Evolutionary conservation across 371 early-diverging fungal species (phyloP).

Genomic region (Syncephalastrum monosporum): DNA sequence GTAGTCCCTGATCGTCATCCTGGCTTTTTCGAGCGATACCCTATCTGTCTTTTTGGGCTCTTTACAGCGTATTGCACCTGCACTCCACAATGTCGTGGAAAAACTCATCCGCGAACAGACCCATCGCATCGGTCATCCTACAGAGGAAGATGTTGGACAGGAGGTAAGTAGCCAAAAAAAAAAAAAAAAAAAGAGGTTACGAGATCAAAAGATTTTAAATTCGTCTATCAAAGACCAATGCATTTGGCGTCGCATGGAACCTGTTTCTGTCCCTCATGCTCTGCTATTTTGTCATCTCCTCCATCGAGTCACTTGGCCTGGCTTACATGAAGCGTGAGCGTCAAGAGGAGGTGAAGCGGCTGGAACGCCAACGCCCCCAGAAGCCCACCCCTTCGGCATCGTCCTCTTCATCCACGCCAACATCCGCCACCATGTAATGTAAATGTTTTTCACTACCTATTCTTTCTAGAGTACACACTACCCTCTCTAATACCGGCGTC

Average conservation of each 20-base stretch:
- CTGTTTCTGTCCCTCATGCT: conserved; percentile 76
- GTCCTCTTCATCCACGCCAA: conserved; percentile 1
- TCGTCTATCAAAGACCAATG: conserved; percentile 29
- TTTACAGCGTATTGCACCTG: conserved; percentile 14
- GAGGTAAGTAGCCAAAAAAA: conserved; percentile 18
- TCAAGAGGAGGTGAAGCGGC: conserved; percentile 25
- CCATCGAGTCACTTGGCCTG: conserved; percentile 79
- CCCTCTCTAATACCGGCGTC: background rate
- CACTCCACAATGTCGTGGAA: conserved; percentile 29
- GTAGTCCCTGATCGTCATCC: conserved; percentile 24
- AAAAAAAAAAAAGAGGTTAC: background rate
- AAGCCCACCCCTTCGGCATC: background rate
- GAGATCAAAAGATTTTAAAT: background rate
- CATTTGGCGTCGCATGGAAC: conserved; percentile 70
- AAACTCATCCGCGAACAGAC: conserved; percentile 35
- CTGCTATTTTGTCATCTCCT: conserved; percentile 76
- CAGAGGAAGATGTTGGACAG: conserved; percentile 14
- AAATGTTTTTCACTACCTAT: background rate
- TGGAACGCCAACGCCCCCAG: conserved; percentile 9
- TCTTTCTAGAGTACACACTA: background rate
- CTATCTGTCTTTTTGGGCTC: conserved; percentile 14
- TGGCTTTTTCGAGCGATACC: conserved; percentile 26
- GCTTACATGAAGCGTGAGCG: conserved; percentile 56
- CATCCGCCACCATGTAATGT: background rate
- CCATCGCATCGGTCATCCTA: conserved; percentile 11